phyloP scores from a whole-genome alignment of 2,329 filamentous ascomycete species.

The Microcyclosporella mali region DNA sequence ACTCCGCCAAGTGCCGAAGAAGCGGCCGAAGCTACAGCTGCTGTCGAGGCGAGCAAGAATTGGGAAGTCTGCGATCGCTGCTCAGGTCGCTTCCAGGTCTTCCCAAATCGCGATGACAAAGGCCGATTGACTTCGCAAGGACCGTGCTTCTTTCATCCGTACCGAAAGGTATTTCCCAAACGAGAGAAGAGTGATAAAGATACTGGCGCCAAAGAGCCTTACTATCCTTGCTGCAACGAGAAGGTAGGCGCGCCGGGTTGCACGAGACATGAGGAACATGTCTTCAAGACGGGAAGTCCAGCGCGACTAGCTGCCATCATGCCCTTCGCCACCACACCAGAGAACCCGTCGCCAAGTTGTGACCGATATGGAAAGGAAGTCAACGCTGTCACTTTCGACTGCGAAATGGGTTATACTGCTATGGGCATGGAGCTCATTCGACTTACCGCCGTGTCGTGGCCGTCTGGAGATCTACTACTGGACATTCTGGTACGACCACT shows the following conservation, averaged over 20 bases:
- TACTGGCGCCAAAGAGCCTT: conserved; percentile 50
- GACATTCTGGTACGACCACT: conserved; percentile 80
- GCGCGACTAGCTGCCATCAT: conserved; percentile 71
- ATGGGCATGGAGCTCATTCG: conserved; percentile 83
- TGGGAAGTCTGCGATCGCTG: conserved; percentile 91
- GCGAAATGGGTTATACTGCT: conserved; percentile 95
- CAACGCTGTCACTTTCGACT: conserved; percentile 79
- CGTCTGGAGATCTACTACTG: conserved; percentile 64
- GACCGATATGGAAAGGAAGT: conserved; percentile 29
- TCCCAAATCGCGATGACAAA: conserved; percentile 71
- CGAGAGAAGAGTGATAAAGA: conserved; percentile 52
- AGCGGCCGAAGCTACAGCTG: conserved; percentile 59
- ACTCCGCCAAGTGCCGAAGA: conserved; percentile 59
- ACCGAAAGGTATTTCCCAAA: conserved; percentile 57
- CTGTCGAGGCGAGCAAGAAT: conserved; percentile 60
- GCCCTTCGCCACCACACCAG: conserved; percentile 73
- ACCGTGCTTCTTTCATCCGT: conserved; percentile 73
- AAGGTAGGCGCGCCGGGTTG: conserved; percentile 73
- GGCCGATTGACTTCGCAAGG: conserved; percentile 76
- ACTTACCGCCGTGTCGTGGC: conserved; percentile 84
- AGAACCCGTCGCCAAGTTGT: conserved; percentile 48
- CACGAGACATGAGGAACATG: conserved; percentile 63
- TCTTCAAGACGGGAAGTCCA: conserved; percentile 75
- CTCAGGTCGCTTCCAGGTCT: conserved; percentile 79
- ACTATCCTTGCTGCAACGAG: conserved; percentile 74